Base-by-base conservation (phyloP, 306 rosid genomes). In the Prosopis cineraria region DNA sequence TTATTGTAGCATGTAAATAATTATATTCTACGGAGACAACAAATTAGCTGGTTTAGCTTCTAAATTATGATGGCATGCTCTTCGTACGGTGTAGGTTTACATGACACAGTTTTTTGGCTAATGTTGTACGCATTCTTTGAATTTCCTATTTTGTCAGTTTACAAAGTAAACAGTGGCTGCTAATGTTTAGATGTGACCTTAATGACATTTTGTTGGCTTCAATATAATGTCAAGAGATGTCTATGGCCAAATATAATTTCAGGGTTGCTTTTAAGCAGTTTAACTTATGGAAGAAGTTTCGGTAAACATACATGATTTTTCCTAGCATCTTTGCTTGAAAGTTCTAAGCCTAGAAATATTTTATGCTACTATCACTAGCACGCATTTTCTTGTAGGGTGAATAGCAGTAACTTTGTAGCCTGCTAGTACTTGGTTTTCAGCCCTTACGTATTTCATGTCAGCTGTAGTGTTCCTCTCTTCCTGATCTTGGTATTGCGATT, bases 1-100 rank as follows among this genome's bases (percentile, higher is more conserved):
- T 34, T 7, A n/a, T 64, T 20, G 13, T 11, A 7, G 41, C 25
- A n/a, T 52, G 56, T 4, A 2, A 45, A 31, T 69, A 30, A 30
- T 29, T 29, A 27, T 59, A 14, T 12, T 59, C 12, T 60, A 16
- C 36, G 19, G 36, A 10, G 22, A 19, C 27, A n/a, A 31, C 25
- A 37, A 39, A 37, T 27, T 48, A 65, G 45, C 19, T 50, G 25
- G 70, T 25, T 70, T 72, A 40, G 65, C 74, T 71, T 77, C 29
- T 25, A 25, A 24, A 10, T 0, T 11, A 24, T 70, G 30, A 47
- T 39, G 62, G 11, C 40, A 63, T 63, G 43, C 41, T 30, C 33
- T 68, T 66, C 65, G 47, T 40, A 81, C 34, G 72, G 48, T 73
- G 50, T 44, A 24, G 24, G n/a, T 39, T 33, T 34, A 59, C 1